Conservation (phyloP, 768 basidiomycete genomes). For the Postia placenta region DNA sequence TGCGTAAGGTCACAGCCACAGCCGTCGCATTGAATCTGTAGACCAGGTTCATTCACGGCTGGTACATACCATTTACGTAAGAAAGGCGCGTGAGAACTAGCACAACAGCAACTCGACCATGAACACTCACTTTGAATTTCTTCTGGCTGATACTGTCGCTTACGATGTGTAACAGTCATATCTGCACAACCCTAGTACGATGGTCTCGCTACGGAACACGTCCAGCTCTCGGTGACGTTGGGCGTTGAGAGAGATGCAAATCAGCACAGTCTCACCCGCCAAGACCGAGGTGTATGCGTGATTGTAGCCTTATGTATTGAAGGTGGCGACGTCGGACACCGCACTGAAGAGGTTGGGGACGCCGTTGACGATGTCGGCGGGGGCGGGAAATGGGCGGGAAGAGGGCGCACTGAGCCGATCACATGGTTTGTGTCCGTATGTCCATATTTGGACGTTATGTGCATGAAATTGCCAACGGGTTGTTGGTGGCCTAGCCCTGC, state of each 20-base stretch:
- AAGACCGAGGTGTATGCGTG: too few species aligned
- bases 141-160: conserved; percentile 26
- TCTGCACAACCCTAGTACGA: too few species aligned
- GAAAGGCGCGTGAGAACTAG: conserved; percentile 20
- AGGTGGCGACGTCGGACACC: too few species aligned
- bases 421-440: neutral
- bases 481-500: too few species aligned
- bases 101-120: conserved; percentile 11
- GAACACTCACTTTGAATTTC: conserved; percentile 25
- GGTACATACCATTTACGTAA: conserved; percentile 17
- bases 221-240: too few species aligned
- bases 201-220: too few species aligned
- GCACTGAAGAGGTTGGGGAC: neutral
- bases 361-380: neutral
- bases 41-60: conserved; percentile 78
- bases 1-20: conserved; percentile 90
- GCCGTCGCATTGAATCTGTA: conserved; percentile 78
- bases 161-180: conserved; percentile 29
- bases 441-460: neutral
- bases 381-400: neutral
- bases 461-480: neutral
- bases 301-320: too few species aligned
- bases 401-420: too few species aligned
- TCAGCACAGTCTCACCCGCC: too few species aligned
- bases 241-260: too few species aligned